phyloP scores from a whole-genome alignment of 176 grass and related monocot species.

The Cymbopogon citratus region DNA sequence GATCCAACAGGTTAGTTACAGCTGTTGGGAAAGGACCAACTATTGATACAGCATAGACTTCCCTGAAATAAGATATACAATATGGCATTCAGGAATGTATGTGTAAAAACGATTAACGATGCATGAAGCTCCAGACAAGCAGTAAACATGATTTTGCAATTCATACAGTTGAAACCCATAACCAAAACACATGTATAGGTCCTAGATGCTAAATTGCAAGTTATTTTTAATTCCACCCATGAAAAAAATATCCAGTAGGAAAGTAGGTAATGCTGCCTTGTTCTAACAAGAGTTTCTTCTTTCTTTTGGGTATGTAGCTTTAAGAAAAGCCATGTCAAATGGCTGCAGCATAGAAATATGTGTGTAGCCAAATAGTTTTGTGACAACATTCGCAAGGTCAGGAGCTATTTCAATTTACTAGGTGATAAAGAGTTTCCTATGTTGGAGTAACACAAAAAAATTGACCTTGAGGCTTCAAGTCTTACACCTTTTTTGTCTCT shows the following conservation, averaged over 20 bases:
- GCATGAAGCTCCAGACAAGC: not conserved
- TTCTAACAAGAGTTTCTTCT: not conserved
- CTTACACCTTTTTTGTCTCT: not conserved
- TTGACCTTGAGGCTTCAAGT: not conserved
- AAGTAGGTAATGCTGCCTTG: not conserved
- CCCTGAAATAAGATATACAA: conserved; percentile 59
- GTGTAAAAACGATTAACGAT: not conserved
- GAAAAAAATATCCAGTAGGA: not conserved
- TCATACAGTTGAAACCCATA: conserved; percentile 1
- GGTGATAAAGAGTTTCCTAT: too few relatives aligned
- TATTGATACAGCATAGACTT: conserved; percentile 97
- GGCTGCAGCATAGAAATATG: not conserved
- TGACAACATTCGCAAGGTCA: not conserved
- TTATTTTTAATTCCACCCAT: not conserved
- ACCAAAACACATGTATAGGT: not conserved
- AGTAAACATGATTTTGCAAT: not conserved
- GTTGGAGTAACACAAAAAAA: not conserved
- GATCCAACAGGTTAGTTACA: conserved; percentile 94
- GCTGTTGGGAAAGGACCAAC: conserved; percentile 93
- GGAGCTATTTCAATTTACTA: too few relatives aligned
- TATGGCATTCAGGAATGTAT: not conserved
- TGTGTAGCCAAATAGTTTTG: not conserved
- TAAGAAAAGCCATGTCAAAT: not conserved
- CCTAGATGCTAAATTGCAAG: conserved; percentile 11
- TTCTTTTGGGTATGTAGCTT: not conserved